phyloP scores from a whole-genome alignment of 179 eudicot genomes.

The Corrigiola litoralis region DNA sequence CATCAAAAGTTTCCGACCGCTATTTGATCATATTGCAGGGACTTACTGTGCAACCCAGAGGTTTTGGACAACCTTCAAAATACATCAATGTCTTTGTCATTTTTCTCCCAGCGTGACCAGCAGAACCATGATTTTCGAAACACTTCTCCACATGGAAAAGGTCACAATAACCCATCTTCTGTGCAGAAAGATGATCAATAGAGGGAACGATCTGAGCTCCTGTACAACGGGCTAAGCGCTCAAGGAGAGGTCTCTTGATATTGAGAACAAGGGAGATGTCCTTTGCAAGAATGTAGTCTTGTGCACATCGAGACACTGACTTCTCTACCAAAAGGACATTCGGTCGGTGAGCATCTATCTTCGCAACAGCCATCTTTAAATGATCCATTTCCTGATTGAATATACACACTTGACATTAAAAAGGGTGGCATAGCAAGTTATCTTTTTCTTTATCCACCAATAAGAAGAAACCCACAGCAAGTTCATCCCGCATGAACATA shows the following conservation, averaged over 20 bases:
- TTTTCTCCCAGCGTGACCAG: constrained; percentile 75
- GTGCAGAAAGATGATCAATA: constrained; percentile 79
- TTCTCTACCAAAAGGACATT: constrained; percentile 92
- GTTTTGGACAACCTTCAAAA: constrained; percentile 98
- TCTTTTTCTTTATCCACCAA: too few species aligned
- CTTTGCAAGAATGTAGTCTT: constrained; percentile 85
- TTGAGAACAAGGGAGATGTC: constrained; percentile 90
- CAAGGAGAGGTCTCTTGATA: constrained; percentile 85
- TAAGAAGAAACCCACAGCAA: not conserved
- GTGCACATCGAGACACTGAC: constrained; percentile 94
- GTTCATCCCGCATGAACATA: not conserved
- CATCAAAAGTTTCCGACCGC: not conserved
- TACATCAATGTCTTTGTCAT: constrained; percentile 90
- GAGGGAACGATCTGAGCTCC: constrained; percentile 92
- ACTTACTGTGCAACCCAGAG: constrained; percentile 96
- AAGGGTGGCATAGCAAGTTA: too few species aligned
- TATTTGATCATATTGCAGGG: constrained; percentile 11
- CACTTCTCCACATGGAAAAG: constrained; percentile 77
- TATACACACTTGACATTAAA: not conserved
- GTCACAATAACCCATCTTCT: constrained; percentile 78
- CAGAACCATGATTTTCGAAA: constrained; percentile 77
- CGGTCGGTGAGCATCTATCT: constrained; percentile 80
- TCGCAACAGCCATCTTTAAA: constrained; percentile 99
- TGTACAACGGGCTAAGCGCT: constrained; percentile 96
- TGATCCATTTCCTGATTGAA: constrained; percentile 89